These are phyloP conservation scores for Monilinia vaccinii-corymbosi DNA, from an alignment of 2,329 filamentous ascomycete genomes.

Conservation along the genomic window DNA sequence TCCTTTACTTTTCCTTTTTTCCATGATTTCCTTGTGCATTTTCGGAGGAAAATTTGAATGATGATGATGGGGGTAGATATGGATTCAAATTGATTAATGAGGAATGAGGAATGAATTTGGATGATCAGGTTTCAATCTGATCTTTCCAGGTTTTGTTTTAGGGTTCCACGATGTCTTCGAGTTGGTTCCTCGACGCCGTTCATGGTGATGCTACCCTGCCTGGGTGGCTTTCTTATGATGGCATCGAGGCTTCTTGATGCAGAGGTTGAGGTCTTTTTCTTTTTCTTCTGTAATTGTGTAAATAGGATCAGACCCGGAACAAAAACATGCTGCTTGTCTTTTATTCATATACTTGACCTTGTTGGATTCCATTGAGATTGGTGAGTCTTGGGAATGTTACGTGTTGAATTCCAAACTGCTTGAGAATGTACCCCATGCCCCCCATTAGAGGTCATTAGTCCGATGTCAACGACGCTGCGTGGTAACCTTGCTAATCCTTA, in stretches of 20 bases:
- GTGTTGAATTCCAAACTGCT: background rate
- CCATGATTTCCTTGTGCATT: constrained; percentile 11
- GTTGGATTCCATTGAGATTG: background rate
- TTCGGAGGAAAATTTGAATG: constrained; percentile 9
- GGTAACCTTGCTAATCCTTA: too few species aligned
- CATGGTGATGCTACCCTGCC: background rate
- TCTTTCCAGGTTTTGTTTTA: constrained; percentile 6
- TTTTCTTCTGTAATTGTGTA: constrained; percentile 10
- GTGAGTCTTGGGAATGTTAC: background rate
- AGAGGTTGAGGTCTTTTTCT: constrained; percentile 7
- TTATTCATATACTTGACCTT: background rate
- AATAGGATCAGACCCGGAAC: constrained; percentile 14
- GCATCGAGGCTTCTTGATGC: constrained; percentile 6
- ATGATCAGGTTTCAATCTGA: constrained; percentile 5
- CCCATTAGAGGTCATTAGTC: too few species aligned
- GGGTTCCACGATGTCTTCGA: constrained; percentile 10
- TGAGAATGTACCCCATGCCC: background rate
- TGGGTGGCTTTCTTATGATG: constrained; percentile 1
- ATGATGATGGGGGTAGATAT: constrained; percentile 12
- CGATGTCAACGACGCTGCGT: too few species aligned
- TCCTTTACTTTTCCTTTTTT: constrained; percentile 4
- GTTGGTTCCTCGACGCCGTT: background rate
- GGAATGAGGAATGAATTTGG: constrained; percentile 14
- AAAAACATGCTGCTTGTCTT: constrained; percentile 8
- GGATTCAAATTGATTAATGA: constrained; percentile 15